Evolutionary conservation across 192 early-diverging fungal species (phyloP).

Genomic region (Dissophora ornata): DNA sequence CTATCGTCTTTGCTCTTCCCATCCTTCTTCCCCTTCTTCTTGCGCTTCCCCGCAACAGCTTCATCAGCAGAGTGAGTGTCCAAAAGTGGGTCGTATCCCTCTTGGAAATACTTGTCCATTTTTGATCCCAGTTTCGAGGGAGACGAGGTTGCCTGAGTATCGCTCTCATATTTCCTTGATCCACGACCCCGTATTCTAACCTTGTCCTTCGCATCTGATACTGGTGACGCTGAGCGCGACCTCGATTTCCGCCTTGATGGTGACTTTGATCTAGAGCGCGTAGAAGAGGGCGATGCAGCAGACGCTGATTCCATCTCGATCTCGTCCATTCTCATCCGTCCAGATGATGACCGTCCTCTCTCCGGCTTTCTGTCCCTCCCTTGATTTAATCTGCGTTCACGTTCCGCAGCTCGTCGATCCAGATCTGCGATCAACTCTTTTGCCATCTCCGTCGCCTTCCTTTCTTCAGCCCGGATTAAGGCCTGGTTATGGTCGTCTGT

Average conservation of each 20-base stretch:
- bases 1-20: background rate
- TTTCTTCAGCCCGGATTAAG: conserved; percentile 60
- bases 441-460: conserved; percentile 51
- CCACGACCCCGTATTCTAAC: conserved; percentile 21
- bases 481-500: conserved; percentile 67
- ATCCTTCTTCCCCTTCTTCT: conserved; percentile 35
- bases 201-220: background rate
- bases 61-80: conserved; percentile 52
- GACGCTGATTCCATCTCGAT: background rate
- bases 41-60: conserved; percentile 19
- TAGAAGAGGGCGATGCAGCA: background rate
- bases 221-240: conserved; percentile 3
- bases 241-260: background rate
- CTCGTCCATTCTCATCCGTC: conserved; percentile 24
- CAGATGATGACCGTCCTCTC: background rate
- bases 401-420: conserved; percentile 9
- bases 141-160: background rate
- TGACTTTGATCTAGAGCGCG: conserved; percentile 1
- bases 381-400: background rate
- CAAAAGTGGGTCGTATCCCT: conserved; percentile 60
- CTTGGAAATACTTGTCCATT: conserved; percentile 70
- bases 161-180: conserved; percentile 5
- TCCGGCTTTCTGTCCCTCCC: conserved; percentile 5
- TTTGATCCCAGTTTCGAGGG: conserved; percentile 49
- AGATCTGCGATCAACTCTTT: conserved; percentile 38